Conservation (phyloP, 129 eudicot species). For the Daucus carota region DH1_v3.0 NC_030385.2:45726501-45727000, state of each 20-base stretch:
- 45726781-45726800: constrained; percentile 57
- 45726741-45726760: constrained; percentile 16
- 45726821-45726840: constrained; percentile 46
- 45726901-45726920: constrained; percentile 92
- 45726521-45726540: constrained; percentile 90
- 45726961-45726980: constrained; percentile 82
- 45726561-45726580: constrained; percentile 24
- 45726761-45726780: constrained; percentile 69
- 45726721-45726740: neutral
- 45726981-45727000: constrained; percentile 94
- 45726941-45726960: constrained; percentile 63
- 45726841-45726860: constrained; percentile 47
- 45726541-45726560: constrained; percentile 61
- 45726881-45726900: constrained; percentile 84
- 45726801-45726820: constrained; percentile 53
- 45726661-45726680: constrained; percentile 64
- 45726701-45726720: neutral
- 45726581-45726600: constrained; percentile 36
- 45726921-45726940: constrained; percentile 87
- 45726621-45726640: constrained; percentile 64
- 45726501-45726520: constrained; percentile 77
- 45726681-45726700: constrained; percentile 68
- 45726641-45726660: constrained; percentile 68
- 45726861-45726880: constrained; percentile 70
- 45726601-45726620: constrained; percentile 39